Evolutionary conservation across 495 filamentous ascomycete species (phyloP), one percentile per base, ranked within the genome.

Genomic region (Aspergillus kassunensis): DNA sequence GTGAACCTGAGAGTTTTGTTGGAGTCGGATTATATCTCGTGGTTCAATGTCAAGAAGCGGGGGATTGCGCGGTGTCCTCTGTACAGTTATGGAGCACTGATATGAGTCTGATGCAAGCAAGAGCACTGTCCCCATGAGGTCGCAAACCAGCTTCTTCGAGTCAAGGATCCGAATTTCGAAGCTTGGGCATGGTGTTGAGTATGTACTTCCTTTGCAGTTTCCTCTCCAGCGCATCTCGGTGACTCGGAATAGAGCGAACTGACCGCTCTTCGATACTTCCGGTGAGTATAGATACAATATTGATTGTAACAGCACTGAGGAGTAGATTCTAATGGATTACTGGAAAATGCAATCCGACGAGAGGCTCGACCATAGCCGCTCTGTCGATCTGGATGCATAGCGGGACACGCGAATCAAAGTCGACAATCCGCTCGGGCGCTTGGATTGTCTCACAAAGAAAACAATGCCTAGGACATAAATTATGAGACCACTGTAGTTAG

Each of bases 341-440:
- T 16, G 25, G 29, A 44, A 49, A 23, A 24, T 44, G 29, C 23
- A 27, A 35, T 24, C 44, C 27, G 20, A 47, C 25, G 37, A 19
- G 37, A 19, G 21, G 52, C 44, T 49, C 52, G 39, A 49, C 30
- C 39, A 29, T 44, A 11, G 35, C 43, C 34, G 43, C 24, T 11
- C 35, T 23, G 52, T 41, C 27, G 44, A 54, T 54, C 52, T 47
- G 12, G 27, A 33, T 48, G 21, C 16, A 42, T n/a, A n/a, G n/a
- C n/a, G 33, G 44, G 31, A 20, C 8, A 39, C 33, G 35, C 29
- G 40, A 42, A 46, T 54, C 30, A 46, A n/a, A 20, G 33, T 43
- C 24, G 25, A 40, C 9, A 18, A 46, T 40, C 39, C 29, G 29
- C 44, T 35, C 35, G 27, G 24, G 51, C 44, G 44, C 43, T 54